Evolutionary conservation across 2,329 filamentous ascomycete species (phyloP), one percentile per base, ranked within the genome.

Genomic region (Xylaria hypoxylon): DNA sequence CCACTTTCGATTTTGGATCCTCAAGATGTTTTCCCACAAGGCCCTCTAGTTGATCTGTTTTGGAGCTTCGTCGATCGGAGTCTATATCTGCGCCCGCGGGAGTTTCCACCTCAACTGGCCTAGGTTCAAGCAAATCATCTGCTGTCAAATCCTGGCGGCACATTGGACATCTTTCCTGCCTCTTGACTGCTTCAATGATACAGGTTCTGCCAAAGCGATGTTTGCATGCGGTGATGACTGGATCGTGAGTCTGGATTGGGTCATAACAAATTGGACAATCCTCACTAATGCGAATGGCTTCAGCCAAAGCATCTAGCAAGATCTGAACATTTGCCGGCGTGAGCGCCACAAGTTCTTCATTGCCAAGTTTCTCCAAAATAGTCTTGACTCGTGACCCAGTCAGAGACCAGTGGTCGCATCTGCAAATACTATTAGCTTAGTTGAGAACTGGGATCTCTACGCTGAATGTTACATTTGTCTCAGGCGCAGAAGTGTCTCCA

Each of bases 391-490:
- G 89, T 35, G 91, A 85, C 56, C 89, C 90, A 74, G 92, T 93
- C 11, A 97, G 85, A 8, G 90, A 90, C 92, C 93, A 96, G 77
- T 97, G 94, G 70, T 95, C 94, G 79, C 94, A 97, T 13, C 84
- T 86, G 62, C n/a, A 24, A 22, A 19, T 1, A 31, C 64, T 79
- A 76, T 65, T 38, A 67, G 62, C 19, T 48, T 10, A 31, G 38
- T 31, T 31, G 3, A 28, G 10, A 53, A 1, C 3, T 8, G n/a
- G 22, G 22, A 33, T 62, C 5, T 19, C 17, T 5, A 11, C 40
- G 5, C 7, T 35, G 17, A 6, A 15, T 74, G 79, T 72, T 75
- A 85, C 77, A 92, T 87, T 79, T 97, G 94, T 19, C 94, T 88
- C 71, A 97, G 87, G 13, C 94, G 89, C 5, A 97, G 86, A 4